Evolutionary conservation across 176 grass and related monocot species (phyloP).

Genomic region (Oryza australiensis): DNA sequence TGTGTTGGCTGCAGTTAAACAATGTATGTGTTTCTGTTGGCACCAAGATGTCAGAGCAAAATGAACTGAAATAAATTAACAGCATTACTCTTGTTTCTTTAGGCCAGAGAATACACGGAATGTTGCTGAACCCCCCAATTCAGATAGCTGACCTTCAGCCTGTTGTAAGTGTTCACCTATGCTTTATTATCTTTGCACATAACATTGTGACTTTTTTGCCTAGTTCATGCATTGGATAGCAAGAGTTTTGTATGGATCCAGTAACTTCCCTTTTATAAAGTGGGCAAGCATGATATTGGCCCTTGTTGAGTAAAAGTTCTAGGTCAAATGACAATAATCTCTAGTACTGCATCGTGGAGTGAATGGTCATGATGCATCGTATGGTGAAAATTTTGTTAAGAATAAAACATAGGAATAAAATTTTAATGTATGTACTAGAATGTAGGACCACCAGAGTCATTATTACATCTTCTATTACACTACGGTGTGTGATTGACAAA

Average conservation of each 20-base stretch:
- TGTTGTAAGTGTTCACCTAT: conserved; percentile 55
- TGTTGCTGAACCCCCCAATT: conserved; percentile 77
- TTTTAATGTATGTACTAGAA: neutral
- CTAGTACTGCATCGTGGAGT: neutral
- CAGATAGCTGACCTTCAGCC: conserved; percentile 56
- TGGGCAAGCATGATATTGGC: conserved; percentile 3
- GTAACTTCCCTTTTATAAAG: neutral
- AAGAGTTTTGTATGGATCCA: neutral
- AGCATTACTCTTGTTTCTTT: conserved; percentile 32
- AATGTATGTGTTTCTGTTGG: conserved; percentile 50
- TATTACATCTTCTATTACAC: neutral
- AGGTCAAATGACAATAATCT: neutral
- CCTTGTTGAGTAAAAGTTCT: neutral
- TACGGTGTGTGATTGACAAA: neutral
- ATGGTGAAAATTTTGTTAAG: neutral
- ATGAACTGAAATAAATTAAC: conserved; percentile 18
- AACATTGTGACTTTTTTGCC: neutral
- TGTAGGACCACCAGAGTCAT: neutral
- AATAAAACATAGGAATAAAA: neutral
- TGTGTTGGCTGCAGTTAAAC: conserved; percentile 90
- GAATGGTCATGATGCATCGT: neutral
- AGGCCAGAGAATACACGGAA: conserved; percentile 89
- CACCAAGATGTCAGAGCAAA: neutral
- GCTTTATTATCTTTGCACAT: neutral
- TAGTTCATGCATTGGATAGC: neutral